These are phyloP conservation scores for Linderina pennispora DNA, from an alignment of 192 early-diverging fungal genomes.

Conservation along the genomic window DNA sequence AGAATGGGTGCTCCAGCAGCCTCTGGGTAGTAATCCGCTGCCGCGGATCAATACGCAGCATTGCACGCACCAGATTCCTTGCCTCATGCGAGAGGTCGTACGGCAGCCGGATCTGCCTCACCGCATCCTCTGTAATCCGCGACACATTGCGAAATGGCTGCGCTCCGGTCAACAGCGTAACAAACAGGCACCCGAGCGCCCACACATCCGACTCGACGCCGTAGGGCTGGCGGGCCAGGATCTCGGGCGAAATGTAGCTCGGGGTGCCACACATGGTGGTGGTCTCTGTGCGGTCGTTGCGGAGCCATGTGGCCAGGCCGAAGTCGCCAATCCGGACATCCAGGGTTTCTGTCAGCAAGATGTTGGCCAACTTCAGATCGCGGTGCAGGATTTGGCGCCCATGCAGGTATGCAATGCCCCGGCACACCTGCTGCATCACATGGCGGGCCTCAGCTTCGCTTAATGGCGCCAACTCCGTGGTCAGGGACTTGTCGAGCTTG, in stretches of 20 bases:
- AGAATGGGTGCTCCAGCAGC: slow-evolving; percentile 54
- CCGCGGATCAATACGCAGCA: slow-evolving; percentile 56
- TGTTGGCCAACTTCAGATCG: slow-evolving; percentile 71
- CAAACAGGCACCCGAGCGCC: slow-evolving; percentile 72
- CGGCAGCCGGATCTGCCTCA: slow-evolving; percentile 50
- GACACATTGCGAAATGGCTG: slow-evolving; percentile 59
- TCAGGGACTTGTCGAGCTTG: neutral
- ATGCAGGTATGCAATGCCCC: slow-evolving; percentile 61
- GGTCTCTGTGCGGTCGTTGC: slow-evolving; percentile 50
- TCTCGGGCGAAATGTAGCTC: slow-evolving; percentile 76
- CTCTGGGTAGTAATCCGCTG: slow-evolving; percentile 45
- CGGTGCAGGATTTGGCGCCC: slow-evolving; percentile 61
- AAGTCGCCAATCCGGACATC: slow-evolving; percentile 72
- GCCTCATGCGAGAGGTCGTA: slow-evolving; percentile 47
- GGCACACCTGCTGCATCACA: slow-evolving; percentile 51
- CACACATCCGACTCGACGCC: slow-evolving; percentile 68
- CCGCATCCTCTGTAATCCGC: slow-evolving; percentile 35
- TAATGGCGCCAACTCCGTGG: slow-evolving; percentile 22
- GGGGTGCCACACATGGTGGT: slow-evolving; percentile 75
- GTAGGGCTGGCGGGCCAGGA: slow-evolving; percentile 63
- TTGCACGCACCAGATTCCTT: slow-evolving; percentile 46
- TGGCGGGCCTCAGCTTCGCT: slow-evolving; percentile 53
- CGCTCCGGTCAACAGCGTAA: slow-evolving; percentile 63
- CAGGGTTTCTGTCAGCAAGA: slow-evolving; percentile 51
- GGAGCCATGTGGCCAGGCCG: slow-evolving; percentile 56